Base-by-base conservation (phyloP, 1,139 yeast species). In the Taphrina betulina region DNA sequence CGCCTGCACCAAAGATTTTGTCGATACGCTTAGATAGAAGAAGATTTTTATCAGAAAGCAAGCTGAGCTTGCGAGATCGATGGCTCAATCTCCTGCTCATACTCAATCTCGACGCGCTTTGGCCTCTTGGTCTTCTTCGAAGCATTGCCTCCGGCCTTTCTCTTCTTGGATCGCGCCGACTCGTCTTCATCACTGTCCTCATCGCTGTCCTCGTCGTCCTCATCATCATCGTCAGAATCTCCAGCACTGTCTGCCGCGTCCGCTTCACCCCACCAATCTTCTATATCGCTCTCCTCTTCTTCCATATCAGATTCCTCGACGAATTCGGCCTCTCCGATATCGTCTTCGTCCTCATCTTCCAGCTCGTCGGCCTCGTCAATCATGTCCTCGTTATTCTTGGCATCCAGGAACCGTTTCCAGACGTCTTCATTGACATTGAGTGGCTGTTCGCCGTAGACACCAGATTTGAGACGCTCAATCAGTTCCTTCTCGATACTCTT, bases 381-480 rank as follows among this genome's bases (percentile, higher is more conserved):
- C 59, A 80, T 84, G 50, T 81, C 85, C 53, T 80, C 77, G 66
- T 77, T 76, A 51, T 78, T 78, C 61, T 78, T 83, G 65, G 83
- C 82, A 63, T 79, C 81, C 74, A 92, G 79, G 23, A 92, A 95
- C 74, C 82, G 87, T 78, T 85, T 84, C 98, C 98, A 92, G 61
- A 92, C 82, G 72, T 83, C 83, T 67, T 90, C 96, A 66, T 92
- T 97, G 42, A 92, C 98, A 67, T 92, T 92, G 68, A 92, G 77
- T 58, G 98, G 98, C 70, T 90, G 87, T 67, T 92, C 97, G 61
- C 98, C 98, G 67, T 92, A 92, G 4, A 97, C 97, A 61, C 98
- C 98, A 69, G 92, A 83, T 80, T 92, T 92, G 66, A 92, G 79
- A 72, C 98, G 82, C 57, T 90, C 96, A 66, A 92, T 77, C 63